Percentiles rank a stretch among this genome's conserved stretches.
Evolutionary conservation across 176 grass and related monocot species (phyloP).

Genomic region (Cymbopogon citratus): DNA sequence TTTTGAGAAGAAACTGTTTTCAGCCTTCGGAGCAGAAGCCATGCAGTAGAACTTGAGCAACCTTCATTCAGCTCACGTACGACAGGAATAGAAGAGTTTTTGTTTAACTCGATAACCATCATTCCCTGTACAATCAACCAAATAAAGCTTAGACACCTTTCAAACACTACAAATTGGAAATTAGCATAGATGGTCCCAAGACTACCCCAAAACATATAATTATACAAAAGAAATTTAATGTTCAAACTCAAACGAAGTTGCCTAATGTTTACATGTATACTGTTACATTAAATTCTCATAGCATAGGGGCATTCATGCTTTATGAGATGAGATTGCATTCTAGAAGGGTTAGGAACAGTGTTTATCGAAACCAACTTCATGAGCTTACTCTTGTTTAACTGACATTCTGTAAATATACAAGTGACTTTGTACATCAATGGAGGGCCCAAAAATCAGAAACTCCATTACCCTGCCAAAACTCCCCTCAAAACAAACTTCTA

Average conservation of each 20-base stretch:
- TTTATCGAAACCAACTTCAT: not conserved
- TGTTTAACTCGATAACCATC: constrained; percentile 79
- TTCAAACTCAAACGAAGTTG: not conserved
- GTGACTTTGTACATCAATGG: not conserved
- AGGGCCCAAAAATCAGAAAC: not conserved
- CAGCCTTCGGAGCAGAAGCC: constrained; percentile 65
- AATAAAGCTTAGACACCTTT: not conserved
- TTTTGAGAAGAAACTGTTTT: constrained; percentile 26
- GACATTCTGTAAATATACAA: not conserved
- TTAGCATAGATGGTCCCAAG: not conserved
- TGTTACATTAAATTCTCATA: not conserved
- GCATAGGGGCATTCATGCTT: not conserved
- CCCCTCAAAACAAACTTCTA: not conserved
- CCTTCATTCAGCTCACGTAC: constrained; percentile 66
- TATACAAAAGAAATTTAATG: not conserved
- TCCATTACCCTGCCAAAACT: not conserved
- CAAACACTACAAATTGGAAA: constrained; percentile 17
- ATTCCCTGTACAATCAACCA: constrained; percentile 52
- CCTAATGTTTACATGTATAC: not conserved
- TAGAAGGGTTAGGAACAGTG: not conserved
- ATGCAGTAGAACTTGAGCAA: constrained; percentile 55
- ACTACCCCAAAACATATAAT: not conserved
- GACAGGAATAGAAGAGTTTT: constrained; percentile 48
- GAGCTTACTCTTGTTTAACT: not conserved
- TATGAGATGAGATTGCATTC: not conserved